A percentile compares a stretch with the other conserved stretches of the same genome.
Conservation (phyloP, 1,284 basidiomycete species). For the Sanghuangporus weigelae region DNA sequence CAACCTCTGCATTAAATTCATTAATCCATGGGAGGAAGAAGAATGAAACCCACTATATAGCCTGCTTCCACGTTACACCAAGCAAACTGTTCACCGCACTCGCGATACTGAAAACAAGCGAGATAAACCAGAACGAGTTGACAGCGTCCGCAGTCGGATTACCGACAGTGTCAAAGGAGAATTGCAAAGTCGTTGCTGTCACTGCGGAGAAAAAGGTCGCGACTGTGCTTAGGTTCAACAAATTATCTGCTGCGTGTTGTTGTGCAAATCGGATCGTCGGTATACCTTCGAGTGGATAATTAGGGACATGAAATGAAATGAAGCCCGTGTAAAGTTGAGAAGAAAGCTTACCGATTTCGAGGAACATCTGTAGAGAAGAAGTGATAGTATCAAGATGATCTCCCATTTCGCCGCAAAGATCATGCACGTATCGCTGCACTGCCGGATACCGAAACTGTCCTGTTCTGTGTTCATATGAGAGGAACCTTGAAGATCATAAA, state of each 20-base stretch:
- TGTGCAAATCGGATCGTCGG: slow-evolving; percentile 72
- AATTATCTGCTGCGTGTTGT: slow-evolving; percentile 61
- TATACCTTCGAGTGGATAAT: slow-evolving; percentile 40
- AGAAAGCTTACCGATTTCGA: slow-evolving; percentile 54
- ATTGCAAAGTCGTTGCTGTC: slow-evolving; percentile 66
- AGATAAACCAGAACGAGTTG: slow-evolving; percentile 70
- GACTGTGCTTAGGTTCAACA: slow-evolving; percentile 49
- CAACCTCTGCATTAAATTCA: background rate
- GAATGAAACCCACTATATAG: slow-evolving; percentile 58
- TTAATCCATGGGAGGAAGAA: background rate
- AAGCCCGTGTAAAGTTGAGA: background rate
- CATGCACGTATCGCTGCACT: slow-evolving; percentile 68
- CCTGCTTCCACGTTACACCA: slow-evolving; percentile 71
- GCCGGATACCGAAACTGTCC: slow-evolving; percentile 66
- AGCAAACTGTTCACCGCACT: slow-evolving; percentile 70
- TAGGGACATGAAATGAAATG: background rate
- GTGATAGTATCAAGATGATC: slow-evolving; percentile 66
- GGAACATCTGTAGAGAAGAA: slow-evolving; percentile 58
- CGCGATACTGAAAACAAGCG: slow-evolving; percentile 70
- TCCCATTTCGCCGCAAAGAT: slow-evolving; percentile 61
- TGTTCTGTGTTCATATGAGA: slow-evolving; percentile 23
- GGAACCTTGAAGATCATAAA: background rate
- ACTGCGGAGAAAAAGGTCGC: slow-evolving; percentile 77
- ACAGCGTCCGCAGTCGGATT: slow-evolving; percentile 43
- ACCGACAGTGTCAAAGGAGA: slow-evolving; percentile 42